Conservation (phyloP, 2,329 filamentous ascomycete genomes). For the Microdochium bolleyi region DNA sequence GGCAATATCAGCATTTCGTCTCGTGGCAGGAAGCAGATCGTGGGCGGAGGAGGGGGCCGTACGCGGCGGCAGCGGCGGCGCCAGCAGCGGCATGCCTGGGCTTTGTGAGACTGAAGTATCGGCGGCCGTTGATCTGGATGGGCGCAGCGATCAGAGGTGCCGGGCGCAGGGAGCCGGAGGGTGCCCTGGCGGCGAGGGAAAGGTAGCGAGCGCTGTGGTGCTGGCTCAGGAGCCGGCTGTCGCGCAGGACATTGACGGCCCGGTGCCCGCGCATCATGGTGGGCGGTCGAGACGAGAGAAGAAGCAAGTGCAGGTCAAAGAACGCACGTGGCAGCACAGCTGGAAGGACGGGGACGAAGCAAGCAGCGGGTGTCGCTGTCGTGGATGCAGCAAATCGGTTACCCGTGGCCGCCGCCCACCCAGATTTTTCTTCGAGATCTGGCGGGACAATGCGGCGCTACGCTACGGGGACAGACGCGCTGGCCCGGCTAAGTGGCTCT, state of each 20-base stretch:
- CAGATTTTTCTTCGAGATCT: neutral
- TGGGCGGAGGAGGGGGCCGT: conserved; percentile 10
- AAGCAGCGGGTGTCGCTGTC: neutral
- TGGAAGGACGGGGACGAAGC: neutral
- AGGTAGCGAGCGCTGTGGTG: conserved; percentile 23
- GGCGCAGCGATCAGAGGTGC: conserved; percentile 22
- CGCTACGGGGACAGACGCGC: neutral
- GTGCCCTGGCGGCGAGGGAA: conserved; percentile 18
- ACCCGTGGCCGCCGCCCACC: neutral
- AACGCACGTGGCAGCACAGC: neutral
- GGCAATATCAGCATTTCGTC: neutral
- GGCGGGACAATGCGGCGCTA: neutral
- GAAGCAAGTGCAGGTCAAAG: neutral
- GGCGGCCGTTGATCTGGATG: conserved; percentile 21
- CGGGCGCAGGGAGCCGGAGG: conserved; percentile 12
- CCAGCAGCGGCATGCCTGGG: conserved; percentile 20
- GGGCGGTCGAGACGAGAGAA: neutral
- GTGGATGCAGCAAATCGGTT: neutral
- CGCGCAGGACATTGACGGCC: conserved; percentile 24
- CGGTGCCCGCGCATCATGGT: neutral
- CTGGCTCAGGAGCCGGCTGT: conserved; percentile 24
- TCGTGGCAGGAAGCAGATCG: neutral
- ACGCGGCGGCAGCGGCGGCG: conserved; percentile 29
- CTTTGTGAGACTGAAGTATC: conserved; percentile 29
- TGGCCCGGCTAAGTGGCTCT: neutral